Evolutionary conservation across 2,329 filamentous ascomycete genomes (phyloP).

Genomic region (Metarhizium album): DNA sequence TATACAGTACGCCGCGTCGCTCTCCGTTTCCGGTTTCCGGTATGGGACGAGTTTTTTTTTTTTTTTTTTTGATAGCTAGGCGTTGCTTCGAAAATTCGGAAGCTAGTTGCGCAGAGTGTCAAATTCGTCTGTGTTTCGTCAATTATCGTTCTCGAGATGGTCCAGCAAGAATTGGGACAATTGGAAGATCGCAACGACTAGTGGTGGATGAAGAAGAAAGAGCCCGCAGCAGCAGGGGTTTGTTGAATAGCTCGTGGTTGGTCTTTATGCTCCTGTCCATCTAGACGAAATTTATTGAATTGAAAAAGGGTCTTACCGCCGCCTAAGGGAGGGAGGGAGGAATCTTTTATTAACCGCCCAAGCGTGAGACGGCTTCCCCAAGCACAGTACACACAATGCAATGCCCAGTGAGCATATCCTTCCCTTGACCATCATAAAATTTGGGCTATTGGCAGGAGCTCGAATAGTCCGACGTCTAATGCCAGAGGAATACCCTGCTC

Average conservation of each 20-base stretch:
- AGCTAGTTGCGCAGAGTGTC: too few species aligned
- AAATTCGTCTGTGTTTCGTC: too few species aligned
- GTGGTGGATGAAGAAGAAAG: neutral
- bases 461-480: neutral
- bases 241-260: neutral
- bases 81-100: too few species aligned
- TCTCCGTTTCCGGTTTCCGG: neutral
- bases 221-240: neutral
- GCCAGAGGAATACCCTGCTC: neutral
- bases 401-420: too few species aligned
- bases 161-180: neutral
- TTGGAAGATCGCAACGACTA: neutral
- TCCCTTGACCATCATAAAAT: neutral
- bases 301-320: neutral
- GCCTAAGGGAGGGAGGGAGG: neutral
- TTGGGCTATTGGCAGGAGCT: neutral
- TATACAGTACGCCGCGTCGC: neutral
- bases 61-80: too few species aligned
- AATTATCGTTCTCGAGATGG: neutral
- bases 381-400: neutral
- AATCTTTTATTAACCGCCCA: neutral
- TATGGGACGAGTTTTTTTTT: too few species aligned
- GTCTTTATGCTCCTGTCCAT: neutral
- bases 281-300: neutral
- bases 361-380: neutral